Evolutionary conservation across 495 filamentous ascomycete genomes (phyloP).

Genomic region (Patellaria atrata): DNA sequence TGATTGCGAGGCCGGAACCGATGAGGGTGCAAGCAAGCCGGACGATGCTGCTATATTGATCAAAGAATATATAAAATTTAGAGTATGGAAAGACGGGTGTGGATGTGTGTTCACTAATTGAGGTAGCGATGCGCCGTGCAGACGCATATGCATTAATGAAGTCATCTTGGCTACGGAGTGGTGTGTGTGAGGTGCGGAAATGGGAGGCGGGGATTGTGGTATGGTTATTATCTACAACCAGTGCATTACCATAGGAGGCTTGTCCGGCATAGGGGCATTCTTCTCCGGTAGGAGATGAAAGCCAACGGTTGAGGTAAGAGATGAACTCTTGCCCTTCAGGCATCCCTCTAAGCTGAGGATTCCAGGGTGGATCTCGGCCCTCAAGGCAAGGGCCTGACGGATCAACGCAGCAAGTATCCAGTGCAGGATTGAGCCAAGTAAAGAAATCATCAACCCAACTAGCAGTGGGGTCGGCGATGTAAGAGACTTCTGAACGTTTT

Average conservation of each 20-base stretch:
- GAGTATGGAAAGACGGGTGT: constrained; percentile 86
- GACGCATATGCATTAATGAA: constrained; percentile 84
- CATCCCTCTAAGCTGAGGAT: constrained; percentile 77
- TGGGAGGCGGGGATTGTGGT: constrained; percentile 64
- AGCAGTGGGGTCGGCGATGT: constrained; percentile 79
- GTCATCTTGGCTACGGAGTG: constrained; percentile 74
- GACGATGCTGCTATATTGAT: constrained; percentile 84
- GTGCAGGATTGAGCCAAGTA: constrained; percentile 79
- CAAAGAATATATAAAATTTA: constrained; percentile 97
- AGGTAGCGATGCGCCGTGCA: constrained; percentile 73
- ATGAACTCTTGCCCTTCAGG: constrained; percentile 84
- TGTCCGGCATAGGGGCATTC: constrained; percentile 78
- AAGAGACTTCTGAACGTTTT: constrained; percentile 78
- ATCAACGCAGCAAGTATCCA: constrained; percentile 62
- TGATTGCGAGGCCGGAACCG: constrained; percentile 66
- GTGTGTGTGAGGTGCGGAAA: constrained; percentile 80
- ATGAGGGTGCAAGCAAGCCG: constrained; percentile 62
- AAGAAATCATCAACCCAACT: constrained; percentile 97
- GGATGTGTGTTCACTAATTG: constrained; percentile 49
- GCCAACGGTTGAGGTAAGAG: constrained; percentile 68
- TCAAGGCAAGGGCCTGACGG: constrained; percentile 58
- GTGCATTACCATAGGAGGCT: constrained; percentile 71
- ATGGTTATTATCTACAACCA: constrained; percentile 57
- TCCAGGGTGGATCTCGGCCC: constrained; percentile 64
- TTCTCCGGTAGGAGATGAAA: constrained; percentile 61